Evolutionary conservation across 1,139 yeast genomes (phyloP).

Genomic region (Saccharomyces hybrid): DNA sequence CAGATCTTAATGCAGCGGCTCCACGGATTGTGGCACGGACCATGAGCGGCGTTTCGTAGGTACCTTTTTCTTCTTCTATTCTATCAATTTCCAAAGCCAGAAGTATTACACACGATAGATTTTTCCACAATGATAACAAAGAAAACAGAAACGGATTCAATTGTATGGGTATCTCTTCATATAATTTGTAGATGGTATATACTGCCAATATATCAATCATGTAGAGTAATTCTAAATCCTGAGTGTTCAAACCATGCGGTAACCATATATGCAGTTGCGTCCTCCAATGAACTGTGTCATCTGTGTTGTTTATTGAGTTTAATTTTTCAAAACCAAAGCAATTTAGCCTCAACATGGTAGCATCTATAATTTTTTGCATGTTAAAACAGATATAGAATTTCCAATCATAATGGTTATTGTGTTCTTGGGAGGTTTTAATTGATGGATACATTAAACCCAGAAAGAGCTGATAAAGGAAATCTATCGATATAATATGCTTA

Average conservation of each 20-base stretch:
- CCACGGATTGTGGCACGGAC: constrained; percentile 54
- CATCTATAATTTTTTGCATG: constrained; percentile 40
- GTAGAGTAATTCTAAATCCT: constrained; percentile 44
- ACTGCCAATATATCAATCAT: constrained; percentile 46
- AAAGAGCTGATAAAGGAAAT: constrained; percentile 44
- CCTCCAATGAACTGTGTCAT: constrained; percentile 36
- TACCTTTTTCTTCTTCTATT: constrained; percentile 40
- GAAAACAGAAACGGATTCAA: constrained; percentile 54
- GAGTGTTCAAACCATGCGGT: constrained; percentile 37
- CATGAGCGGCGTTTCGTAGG: constrained; percentile 41
- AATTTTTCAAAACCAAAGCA: constrained; percentile 44
- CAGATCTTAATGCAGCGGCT: constrained; percentile 52
- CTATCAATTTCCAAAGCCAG: constrained; percentile 60
- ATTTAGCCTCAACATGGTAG: constrained; percentile 38
- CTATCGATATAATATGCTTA: constrained; percentile 44
- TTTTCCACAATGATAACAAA: constrained; percentile 55
- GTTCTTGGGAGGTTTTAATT: constrained; percentile 8
- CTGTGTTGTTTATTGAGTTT: constrained; percentile 40
- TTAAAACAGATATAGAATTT: constrained; percentile 38
- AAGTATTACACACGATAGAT: constrained; percentile 49
- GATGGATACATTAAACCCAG: constrained; percentile 37
- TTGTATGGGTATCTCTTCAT: constrained; percentile 30
- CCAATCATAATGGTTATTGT: constrained; percentile 15
- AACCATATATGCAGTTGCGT: constrained; percentile 44
- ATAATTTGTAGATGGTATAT: constrained; percentile 46